Conservation (phyloP, 2,329 filamentous ascomycete species). For the Xylaria sp. region DNA sequence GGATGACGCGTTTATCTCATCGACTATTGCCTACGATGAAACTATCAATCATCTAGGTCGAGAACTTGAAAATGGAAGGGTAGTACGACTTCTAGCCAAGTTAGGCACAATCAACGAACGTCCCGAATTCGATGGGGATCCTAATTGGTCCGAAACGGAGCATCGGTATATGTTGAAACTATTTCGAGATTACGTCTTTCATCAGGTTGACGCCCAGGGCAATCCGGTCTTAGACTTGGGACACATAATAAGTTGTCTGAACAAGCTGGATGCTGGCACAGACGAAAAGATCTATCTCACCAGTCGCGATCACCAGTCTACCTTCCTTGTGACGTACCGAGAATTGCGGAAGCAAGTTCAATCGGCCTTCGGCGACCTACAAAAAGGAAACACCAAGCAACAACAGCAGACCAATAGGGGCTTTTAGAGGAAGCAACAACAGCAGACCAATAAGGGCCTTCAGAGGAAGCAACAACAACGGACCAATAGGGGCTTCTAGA, state of each 20-base stretch:
- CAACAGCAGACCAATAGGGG: conserved; percentile 38
- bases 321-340: conserved; percentile 88
- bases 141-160: conserved; percentile 89
- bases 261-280: conserved; percentile 90
- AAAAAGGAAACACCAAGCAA: conserved; percentile 55
- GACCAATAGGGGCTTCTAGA: conserved; percentile 41
- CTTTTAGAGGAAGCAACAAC: conserved; percentile 44
- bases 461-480: conserved; percentile 42
- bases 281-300: conserved; percentile 88
- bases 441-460: conserved; percentile 40
- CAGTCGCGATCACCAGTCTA: conserved; percentile 89
- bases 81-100: conserved; percentile 83
- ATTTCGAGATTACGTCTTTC: conserved; percentile 97
- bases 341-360: conserved; percentile 79
- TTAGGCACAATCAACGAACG: conserved; percentile 90
- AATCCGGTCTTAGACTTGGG: conserved; percentile 87
- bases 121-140: conserved; percentile 82
- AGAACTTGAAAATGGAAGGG: conserved; percentile 89
- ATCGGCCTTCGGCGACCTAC: conserved; percentile 68
- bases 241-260: conserved; percentile 86
- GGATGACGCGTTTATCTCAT: conserved; percentile 78
- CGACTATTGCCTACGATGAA: conserved; percentile 82
- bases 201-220: conserved; percentile 88
- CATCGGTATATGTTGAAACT: conserved; percentile 93
- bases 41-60: conserved; percentile 76